These are phyloP conservation scores for Hepatocystis sp. DNA, from an alignment of 169 alveolate species.

Conservation along the genomic window DNA sequence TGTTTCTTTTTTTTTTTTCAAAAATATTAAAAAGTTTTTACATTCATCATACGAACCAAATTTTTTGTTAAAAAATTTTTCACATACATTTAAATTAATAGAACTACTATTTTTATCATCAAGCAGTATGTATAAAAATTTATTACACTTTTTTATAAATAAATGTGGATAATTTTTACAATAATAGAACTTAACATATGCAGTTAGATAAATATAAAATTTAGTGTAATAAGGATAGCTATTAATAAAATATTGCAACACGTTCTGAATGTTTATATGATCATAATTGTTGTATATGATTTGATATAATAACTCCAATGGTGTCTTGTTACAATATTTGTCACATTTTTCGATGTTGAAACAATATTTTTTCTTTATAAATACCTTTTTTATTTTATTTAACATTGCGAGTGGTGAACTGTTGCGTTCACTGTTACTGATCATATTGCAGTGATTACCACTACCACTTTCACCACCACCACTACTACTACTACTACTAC, in stretches of 20 bases:
- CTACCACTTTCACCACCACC: too few relatives aligned
- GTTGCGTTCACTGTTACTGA: not conserved
- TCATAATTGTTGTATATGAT: constrained; percentile 32
- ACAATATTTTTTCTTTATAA: constrained; percentile 16
- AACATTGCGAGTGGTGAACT: constrained; percentile 2
- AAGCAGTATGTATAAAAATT: not conserved
- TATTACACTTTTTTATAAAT: constrained; percentile 9
- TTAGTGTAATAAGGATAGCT: constrained; percentile 19
- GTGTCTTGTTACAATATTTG: constrained; percentile 6
- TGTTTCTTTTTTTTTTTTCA: constrained; percentile 31
- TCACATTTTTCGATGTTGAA: constrained; percentile 1
- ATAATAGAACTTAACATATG: constrained; percentile 29
- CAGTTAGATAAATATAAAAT: constrained; percentile 41
- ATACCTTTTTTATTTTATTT: constrained; percentile 11
- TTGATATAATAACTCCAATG: constrained; percentile 15
- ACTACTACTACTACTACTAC: too few relatives aligned
- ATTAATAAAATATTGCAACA: constrained; percentile 8
- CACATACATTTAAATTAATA: constrained; percentile 6
- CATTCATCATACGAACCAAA: constrained; percentile 23
- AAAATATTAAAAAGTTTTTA: not conserved
- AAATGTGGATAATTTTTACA: constrained; percentile 16
- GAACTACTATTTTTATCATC: not conserved
- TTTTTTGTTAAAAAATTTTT: constrained; percentile 1
- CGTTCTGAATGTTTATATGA: constrained; percentile 17
- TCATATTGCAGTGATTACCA: not conserved